phyloP scores from a whole-genome alignment of 2,329 filamentous ascomycete species.

The Talaromyces sp. region DNA sequence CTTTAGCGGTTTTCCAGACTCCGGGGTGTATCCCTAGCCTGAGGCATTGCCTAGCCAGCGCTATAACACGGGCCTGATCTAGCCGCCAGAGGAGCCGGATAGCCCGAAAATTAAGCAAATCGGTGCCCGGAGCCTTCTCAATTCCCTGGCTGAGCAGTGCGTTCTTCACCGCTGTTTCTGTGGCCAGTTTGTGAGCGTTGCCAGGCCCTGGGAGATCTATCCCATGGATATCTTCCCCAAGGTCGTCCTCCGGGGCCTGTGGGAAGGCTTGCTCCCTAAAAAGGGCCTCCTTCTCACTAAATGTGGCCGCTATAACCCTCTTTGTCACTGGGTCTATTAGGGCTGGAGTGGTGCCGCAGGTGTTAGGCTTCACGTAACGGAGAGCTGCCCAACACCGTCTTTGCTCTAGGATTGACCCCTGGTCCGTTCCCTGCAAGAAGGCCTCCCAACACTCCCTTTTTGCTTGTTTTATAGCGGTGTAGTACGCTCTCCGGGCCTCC shows the following conservation, averaged over 20 bases:
- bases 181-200: not conserved
- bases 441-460: not conserved
- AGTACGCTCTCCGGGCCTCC: not conserved
- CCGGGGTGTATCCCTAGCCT: not conserved
- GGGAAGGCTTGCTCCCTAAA: not conserved
- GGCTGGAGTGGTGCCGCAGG: not conserved
- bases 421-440: not conserved
- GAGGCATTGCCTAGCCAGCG: not conserved
- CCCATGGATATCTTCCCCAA: not conserved
- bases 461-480: not conserved
- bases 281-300: not conserved
- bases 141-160: not conserved
- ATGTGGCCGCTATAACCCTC: not conserved
- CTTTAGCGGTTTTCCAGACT: not conserved
- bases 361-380: not conserved
- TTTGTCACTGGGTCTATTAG: not conserved
- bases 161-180: not conserved
- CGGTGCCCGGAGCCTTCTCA: not conserved
- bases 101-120: not conserved
- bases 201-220: not conserved
- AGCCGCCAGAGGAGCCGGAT: not conserved
- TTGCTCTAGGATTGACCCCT: not conserved
- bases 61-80: not conserved
- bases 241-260: not conserved
- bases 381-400: not conserved